Evolutionary conservation across 1,284 basidiomycete genomes (phyloP), one percentile per base, ranked within the genome.

Genomic region (Cryptococcus sp.): DNA sequence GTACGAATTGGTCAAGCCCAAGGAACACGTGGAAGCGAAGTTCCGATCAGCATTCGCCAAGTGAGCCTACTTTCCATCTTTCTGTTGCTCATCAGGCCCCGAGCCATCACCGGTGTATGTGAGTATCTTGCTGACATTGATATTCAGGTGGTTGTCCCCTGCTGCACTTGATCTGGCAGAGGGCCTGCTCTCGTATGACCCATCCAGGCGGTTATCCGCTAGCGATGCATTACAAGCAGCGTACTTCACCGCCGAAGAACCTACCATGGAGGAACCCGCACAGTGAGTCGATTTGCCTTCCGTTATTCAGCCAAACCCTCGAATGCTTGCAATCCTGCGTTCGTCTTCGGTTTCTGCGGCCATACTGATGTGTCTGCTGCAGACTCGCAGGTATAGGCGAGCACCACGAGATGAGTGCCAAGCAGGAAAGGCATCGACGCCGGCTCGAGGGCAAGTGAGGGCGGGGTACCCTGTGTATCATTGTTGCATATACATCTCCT

Each of bases 1-100:
- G 96, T 99, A 91, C 76, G 96, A 99, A 75, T 85, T 99, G n/a
- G 88, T 98, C 51, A 74, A 93, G 74, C 93, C 96, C 0, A 87
- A 85, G 64, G 86, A 90, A 49, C 75, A 80, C 19, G 78, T 91
- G 16, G 83, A 85, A 38, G 88, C 89, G 65, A 85, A 84, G 55
- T 90, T 97, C 72, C 82, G 88, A 48, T 86, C 89, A 49, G 78
- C 87, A 31, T 94, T 95, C 73, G 82, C 85, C 67, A 90, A 88
- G 90, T 91, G 63, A 70, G 86, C 78, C 1, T 7, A 23, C 2
- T 35, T 10, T n/a, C 20, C n/a, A 39, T 20, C 25, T n/a, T 35
- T 35, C 13, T 13, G 2, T 4, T 35, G 7, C 31, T 35, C 31
- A 13, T 5, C 13, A 35, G 31, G 25, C 25, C 25, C 31, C 31